Evolutionary conservation across 164 flowering plant species (phyloP).

Genomic region (Magnolia officinalis): DNA sequence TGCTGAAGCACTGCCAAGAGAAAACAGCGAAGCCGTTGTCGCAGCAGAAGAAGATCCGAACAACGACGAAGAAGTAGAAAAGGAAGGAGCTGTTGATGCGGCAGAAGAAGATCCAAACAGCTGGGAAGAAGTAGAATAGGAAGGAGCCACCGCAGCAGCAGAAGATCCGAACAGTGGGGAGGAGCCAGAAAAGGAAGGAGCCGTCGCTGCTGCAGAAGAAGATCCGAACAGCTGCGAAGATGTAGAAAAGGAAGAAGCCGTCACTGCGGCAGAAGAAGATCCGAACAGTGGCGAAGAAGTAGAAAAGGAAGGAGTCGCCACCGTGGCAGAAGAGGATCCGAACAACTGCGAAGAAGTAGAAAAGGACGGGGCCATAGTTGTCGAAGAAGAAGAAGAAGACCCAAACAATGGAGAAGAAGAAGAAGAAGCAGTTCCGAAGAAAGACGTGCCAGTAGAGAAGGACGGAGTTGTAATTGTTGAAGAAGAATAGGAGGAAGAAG

Average conservation of each 20-base stretch:
- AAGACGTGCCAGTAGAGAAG: neutral
- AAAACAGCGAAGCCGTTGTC: constrained; percentile 12
- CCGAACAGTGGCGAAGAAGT: constrained; percentile 9
- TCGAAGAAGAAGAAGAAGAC: constrained; percentile 11
- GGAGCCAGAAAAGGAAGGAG: neutral
- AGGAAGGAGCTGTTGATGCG: constrained; percentile 6
- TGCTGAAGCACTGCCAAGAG: constrained; percentile 14
- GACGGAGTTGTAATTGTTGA: neutral
- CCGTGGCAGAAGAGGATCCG: neutral
- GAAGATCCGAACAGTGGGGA: neutral
- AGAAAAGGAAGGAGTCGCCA: constrained; percentile 4
- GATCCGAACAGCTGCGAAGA: constrained; percentile 5
- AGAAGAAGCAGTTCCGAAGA: constrained; percentile 8
- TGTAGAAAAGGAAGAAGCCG: constrained; percentile 4
- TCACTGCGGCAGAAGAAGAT: constrained; percentile 5
- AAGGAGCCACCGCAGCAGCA: neutral
- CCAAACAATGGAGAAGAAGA: constrained; percentile 11
- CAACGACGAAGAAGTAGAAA: neutral
- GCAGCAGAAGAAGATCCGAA: constrained; percentile 17
- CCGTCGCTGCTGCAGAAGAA: neutral
- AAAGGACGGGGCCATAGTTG: constrained; percentile 6
- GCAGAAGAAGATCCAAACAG: constrained; percentile 14
- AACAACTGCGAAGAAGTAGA: neutral
- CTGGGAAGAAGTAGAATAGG: constrained; percentile 8
- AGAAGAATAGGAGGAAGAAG: constrained; percentile 5